Conservation (phyloP, 106 monocot genomes). For the Acanthochlamys bracteata region DNA sequence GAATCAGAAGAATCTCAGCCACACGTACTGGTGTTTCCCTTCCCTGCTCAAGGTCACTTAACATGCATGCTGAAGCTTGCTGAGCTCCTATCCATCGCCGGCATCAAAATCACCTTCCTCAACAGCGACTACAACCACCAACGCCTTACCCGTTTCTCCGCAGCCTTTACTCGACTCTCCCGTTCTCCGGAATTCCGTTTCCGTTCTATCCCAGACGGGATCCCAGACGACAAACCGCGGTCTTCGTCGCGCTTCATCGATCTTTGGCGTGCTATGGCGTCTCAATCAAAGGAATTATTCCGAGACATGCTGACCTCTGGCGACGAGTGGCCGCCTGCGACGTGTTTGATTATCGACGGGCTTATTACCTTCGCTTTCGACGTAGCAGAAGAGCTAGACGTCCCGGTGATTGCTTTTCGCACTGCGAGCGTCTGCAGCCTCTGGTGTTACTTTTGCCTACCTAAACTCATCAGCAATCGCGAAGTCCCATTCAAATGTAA, state of each 20-base stretch:
- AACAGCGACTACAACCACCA: conserved; percentile 23
- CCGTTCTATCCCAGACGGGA: conserved; percentile 39
- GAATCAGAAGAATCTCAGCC: too few relatives aligned
- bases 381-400: conserved; percentile 25
- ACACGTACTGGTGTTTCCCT: conserved; percentile 40
- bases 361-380: conserved; percentile 21
- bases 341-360: conserved; percentile 38
- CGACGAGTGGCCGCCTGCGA: conserved; percentile 10
- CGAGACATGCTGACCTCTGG: conserved; percentile 2
- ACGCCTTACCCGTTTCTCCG: conserved; percentile 14
- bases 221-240: conserved; percentile 24
- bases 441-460: conserved; percentile 24
- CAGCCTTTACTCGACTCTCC: conserved; percentile 1
- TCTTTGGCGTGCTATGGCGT: conserved; percentile 9
- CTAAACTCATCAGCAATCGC: conserved; percentile 13
- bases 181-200: conserved; percentile 27
- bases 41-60: conserved; percentile 31
- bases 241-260: background rate
- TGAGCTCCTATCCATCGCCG: conserved; percentile 30
- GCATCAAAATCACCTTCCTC: conserved; percentile 33
- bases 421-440: conserved; percentile 31
- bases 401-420: conserved; percentile 34
- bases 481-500: conserved; percentile 28
- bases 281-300: conserved; percentile 2
- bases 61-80: conserved; percentile 38